Percentiles rank a stretch among this genome's conserved stretches.
These are phyloP conservation scores for Colletotrichum filicis DNA, from an alignment of 2,329 filamentous ascomycete species.

Conservation along the genomic window DNA sequence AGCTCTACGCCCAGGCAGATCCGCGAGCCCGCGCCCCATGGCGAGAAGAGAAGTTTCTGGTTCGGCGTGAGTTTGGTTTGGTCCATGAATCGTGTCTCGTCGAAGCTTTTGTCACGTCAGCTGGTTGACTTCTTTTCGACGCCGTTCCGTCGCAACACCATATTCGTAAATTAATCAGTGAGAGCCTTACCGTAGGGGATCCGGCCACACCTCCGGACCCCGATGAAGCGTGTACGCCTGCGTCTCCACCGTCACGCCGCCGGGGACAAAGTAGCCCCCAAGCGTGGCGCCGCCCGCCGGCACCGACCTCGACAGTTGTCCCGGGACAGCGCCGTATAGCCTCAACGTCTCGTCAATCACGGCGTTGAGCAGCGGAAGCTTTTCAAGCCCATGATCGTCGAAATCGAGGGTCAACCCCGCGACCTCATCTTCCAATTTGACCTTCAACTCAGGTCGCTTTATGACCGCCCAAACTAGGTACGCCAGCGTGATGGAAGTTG, in stretches of 20 bases:
- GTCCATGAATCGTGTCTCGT: conserved; percentile 25
- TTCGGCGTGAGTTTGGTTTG: conserved; percentile 34
- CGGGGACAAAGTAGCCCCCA: conserved; percentile 51
- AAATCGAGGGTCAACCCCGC: conserved; percentile 38
- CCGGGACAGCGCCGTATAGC: conserved; percentile 52
- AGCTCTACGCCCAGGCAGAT: conserved; percentile 68
- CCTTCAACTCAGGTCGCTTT: conserved; percentile 42
- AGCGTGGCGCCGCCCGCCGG: conserved; percentile 52
- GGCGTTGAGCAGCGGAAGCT: conserved; percentile 52
- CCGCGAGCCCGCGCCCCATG: conserved; percentile 61
- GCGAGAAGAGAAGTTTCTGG: conserved; percentile 61
- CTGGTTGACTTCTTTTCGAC: neutral
- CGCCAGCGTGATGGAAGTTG: conserved; percentile 60
- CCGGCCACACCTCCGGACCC: conserved; percentile 50
- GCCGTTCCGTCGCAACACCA: no score
- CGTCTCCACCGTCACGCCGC: conserved; percentile 50
- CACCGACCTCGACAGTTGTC: conserved; percentile 51
- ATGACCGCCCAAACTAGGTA: conserved; percentile 57
- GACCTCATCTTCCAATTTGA: conserved; percentile 48
- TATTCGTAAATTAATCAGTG: neutral
- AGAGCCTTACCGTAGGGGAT: conserved; percentile 45
- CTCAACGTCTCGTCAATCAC: conserved; percentile 59
- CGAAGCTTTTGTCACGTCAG: conserved; percentile 7
- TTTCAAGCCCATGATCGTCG: conserved; percentile 45
- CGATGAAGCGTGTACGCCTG: conserved; percentile 60